Percentiles rank a stretch among this genome's conserved stretches.
Evolutionary conservation across 768 basidiomycete species (phyloP).

Genomic region (Asterophora parasitica): DNA sequence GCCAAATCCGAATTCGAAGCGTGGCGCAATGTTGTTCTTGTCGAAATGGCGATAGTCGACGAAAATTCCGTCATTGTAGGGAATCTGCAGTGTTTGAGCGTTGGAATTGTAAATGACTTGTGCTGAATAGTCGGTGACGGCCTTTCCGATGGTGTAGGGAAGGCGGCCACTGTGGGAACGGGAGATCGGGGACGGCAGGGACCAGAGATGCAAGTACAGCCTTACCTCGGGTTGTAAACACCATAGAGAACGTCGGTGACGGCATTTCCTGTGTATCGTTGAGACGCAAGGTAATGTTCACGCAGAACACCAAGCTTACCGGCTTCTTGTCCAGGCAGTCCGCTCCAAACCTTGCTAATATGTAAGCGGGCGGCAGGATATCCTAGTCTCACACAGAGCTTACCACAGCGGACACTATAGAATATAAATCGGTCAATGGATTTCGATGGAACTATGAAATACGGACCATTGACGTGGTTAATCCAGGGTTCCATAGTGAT

Average conservation of each 20-base stretch:
- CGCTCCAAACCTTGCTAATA: conserved; percentile 40
- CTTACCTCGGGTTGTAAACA: conserved; percentile 51
- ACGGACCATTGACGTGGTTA: conserved; percentile 42
- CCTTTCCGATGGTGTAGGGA: conserved; percentile 52
- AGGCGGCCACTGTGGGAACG: conserved; percentile 33
- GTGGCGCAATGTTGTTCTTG: conserved; percentile 37
- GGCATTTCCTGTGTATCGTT: conserved; percentile 38
- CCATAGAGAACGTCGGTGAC: conserved; percentile 59
- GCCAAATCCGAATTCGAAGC: conserved; percentile 48
- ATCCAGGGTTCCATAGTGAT: conserved; percentile 57
- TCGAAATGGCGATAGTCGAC: conserved; percentile 61
- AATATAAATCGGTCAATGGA: background rate
- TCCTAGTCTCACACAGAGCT: conserved; percentile 1
- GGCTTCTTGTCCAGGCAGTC: conserved; percentile 60
- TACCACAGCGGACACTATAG: conserved; percentile 34
- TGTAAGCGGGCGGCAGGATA: background rate
- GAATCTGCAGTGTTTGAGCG: conserved; percentile 38
- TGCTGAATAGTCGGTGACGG: conserved; percentile 51
- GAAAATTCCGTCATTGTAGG: conserved; percentile 54
- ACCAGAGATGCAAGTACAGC: conserved; percentile 1
- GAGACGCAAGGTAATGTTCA: background rate
- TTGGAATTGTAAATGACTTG: conserved; percentile 36
- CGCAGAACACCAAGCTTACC: conserved; percentile 25
- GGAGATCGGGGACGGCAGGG: background rate
- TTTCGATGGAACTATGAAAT: background rate